Conservation (phyloP, 2,329 filamentous ascomycete genomes). For the Periconia sp. region DNA sequence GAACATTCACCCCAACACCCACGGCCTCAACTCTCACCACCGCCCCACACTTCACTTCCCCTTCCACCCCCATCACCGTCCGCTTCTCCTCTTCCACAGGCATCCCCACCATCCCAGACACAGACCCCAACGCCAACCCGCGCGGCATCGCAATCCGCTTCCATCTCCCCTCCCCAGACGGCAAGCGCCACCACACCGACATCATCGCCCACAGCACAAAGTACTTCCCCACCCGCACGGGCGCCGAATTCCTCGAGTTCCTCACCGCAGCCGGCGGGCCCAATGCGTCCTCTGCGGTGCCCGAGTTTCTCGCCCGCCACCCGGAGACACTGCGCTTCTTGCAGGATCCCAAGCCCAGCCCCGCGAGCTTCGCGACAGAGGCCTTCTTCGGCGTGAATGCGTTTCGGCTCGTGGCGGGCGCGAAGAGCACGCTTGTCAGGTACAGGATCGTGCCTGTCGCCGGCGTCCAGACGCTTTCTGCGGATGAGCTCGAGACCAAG, state of each 20-base stretch:
- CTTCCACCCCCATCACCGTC: slow-evolving; percentile 54
- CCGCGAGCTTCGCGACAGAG: slow-evolving; percentile 57
- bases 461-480: slow-evolving; percentile 49
- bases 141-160: slow-evolving; percentile 57
- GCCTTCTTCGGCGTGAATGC: slow-evolving; percentile 58
- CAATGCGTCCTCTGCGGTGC: slow-evolving; percentile 38
- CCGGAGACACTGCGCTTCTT: slow-evolving; percentile 58
- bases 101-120: slow-evolving; percentile 58
- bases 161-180: slow-evolving; percentile 49
- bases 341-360: slow-evolving; percentile 56
- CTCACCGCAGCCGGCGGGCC: slow-evolving; percentile 49
- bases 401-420: slow-evolving; percentile 52
- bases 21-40: slow-evolving; percentile 53
- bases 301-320: slow-evolving; percentile 53
- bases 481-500: slow-evolving; percentile 47
- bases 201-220: slow-evolving; percentile 61
- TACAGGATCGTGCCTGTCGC: slow-evolving; percentile 58
- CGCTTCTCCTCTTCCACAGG: slow-evolving; percentile 62
- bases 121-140: slow-evolving; percentile 55
- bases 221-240: slow-evolving; percentile 60
- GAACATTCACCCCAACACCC: slow-evolving; percentile 58
- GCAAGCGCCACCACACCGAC: slow-evolving; percentile 59
- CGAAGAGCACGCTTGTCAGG: slow-evolving; percentile 53
- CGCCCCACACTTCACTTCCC: slow-evolving; percentile 56
- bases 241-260: slow-evolving; percentile 60